phyloP scores from a whole-genome alignment of 139 green algal genomes.

The Raphidocelis subcapitata region DNA sequence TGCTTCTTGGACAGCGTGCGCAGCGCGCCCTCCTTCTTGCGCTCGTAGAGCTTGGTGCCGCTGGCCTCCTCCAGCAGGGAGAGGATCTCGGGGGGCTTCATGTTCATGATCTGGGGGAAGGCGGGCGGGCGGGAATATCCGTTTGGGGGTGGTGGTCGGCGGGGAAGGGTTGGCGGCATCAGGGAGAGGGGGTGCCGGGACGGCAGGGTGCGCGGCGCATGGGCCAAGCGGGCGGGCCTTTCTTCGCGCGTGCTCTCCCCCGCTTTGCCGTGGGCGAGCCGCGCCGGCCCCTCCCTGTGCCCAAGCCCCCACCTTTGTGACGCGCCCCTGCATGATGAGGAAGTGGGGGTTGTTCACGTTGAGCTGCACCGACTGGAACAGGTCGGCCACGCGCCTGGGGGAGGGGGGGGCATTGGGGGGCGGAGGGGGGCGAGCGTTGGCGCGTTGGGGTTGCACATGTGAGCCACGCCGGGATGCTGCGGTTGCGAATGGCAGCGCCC shows the following conservation, averaged over 20 bases:
- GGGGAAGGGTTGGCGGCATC: background rate
- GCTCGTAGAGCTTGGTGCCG: constrained; percentile 98
- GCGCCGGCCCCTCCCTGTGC: too few species aligned
- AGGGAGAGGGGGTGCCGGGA: background rate
- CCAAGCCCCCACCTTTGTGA: constrained; percentile 91
- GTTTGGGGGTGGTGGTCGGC: background rate
- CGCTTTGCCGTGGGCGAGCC: too few species aligned
- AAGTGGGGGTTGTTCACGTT: constrained; percentile 99
- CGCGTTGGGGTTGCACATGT: too few species aligned
- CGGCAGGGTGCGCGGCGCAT: background rate
- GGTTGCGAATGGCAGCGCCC: too few species aligned
- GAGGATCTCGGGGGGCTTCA: constrained; percentile 98
- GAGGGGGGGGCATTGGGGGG: background rate
- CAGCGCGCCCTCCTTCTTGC: constrained; percentile 89
- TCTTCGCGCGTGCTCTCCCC: too few species aligned
- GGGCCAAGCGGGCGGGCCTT: background rate
- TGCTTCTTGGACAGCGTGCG: constrained; percentile 97
- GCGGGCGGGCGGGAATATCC: background rate
- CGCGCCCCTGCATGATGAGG: constrained; percentile 99
- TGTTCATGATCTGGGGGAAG: constrained; percentile 94
- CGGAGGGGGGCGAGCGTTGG: background rate
- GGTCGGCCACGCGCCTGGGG: constrained; percentile 87
- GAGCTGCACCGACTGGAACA: constrained; percentile 99
- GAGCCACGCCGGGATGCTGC: too few species aligned
- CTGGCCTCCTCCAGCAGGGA: constrained; percentile 96